A percentile compares a stretch with the other conserved stretches of the same genome.
Evolutionary conservation across 2,329 filamentous ascomycete genomes (phyloP).

Genomic region (Fusarium bactridioides): DNA sequence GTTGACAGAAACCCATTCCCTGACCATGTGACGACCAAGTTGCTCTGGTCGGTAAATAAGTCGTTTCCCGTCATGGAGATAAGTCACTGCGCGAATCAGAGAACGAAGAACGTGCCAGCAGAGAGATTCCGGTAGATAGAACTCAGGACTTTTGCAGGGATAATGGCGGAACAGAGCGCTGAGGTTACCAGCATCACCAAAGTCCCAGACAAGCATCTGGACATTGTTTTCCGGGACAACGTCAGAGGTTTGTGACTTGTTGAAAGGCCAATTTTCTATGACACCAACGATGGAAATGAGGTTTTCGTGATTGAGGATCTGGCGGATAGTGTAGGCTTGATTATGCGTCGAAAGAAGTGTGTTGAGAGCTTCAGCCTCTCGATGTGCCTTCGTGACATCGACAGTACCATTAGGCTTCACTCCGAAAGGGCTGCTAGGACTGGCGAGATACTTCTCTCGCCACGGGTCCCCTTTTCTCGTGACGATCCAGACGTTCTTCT

Average conservation of each 20-base stretch:
- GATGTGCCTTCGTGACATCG: constrained; percentile 17
- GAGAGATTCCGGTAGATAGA: constrained; percentile 59
- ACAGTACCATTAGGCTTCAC: constrained; percentile 8
- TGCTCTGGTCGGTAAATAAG: constrained; percentile 26
- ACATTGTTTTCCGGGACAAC: constrained; percentile 26
- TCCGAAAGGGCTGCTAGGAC: constrained; percentile 8
- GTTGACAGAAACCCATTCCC: constrained; percentile 40
- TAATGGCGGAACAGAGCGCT: constrained; percentile 50
- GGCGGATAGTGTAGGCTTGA: constrained; percentile 42
- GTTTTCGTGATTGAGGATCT: constrained; percentile 59
- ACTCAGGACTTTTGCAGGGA: constrained; percentile 18
- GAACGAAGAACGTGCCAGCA: constrained; percentile 64
- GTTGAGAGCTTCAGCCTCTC: constrained; percentile 36
- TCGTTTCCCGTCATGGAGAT: constrained; percentile 59
- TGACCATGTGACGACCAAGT: neutral
- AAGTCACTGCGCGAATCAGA: constrained; percentile 58
- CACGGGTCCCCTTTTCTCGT: constrained; percentile 39
- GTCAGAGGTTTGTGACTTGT: constrained; percentile 9
- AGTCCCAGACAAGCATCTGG: constrained; percentile 58
- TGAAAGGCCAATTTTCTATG: constrained; percentile 39
- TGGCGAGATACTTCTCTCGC: constrained; percentile 47
- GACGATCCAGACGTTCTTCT: constrained; percentile 46
- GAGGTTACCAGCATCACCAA: constrained; percentile 60
- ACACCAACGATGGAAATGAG: constrained; percentile 54
- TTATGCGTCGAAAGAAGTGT: constrained; percentile 31